A percentile compares a stretch with the other conserved stretches of the same genome.
Evolutionary conservation across 768 basidiomycete genomes (phyloP).

Genomic region (Tephrocybe sp.): DNA sequence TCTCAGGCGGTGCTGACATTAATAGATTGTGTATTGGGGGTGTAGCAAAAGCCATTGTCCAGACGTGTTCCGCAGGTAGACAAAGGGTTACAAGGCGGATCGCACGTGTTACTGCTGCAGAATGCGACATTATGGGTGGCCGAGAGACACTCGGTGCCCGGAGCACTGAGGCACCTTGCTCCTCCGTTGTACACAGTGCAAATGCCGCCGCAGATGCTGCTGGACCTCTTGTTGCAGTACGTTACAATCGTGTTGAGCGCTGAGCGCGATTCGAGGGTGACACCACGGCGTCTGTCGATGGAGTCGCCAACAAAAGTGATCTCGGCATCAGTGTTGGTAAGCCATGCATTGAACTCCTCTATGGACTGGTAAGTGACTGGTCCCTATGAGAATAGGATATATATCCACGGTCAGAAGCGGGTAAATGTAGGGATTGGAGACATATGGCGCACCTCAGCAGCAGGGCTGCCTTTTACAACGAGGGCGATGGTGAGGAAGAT

Average conservation of each 20-base stretch:
- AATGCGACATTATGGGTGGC: constrained; percentile 30
- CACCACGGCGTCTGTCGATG: neutral
- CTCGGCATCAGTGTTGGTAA: neutral
- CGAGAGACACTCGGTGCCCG: constrained; percentile 27
- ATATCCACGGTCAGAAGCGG: neutral
- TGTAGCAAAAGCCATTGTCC: constrained; percentile 27
- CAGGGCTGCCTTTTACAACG: neutral
- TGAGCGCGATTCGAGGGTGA: neutral
- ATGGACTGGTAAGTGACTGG: too few relatives aligned
- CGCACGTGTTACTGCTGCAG: constrained; percentile 24
- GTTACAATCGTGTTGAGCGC: constrained; percentile 21
- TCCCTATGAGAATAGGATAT: too few relatives aligned
- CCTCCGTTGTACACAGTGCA: constrained; percentile 32
- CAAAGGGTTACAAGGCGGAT: constrained; percentile 20
- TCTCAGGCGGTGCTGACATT: neutral
- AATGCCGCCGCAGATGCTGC: constrained; percentile 25
- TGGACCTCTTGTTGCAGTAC: constrained; percentile 24
- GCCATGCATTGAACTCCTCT: neutral
- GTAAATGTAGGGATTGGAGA: neutral
- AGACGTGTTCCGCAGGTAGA: constrained; percentile 23
- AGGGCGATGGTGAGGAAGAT: neutral
- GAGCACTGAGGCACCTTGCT: constrained; percentile 25
- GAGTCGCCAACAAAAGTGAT: neutral
- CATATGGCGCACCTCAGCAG: neutral
- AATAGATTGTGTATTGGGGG: constrained; percentile 29